Percentiles rank a stretch among this genome's conserved stretches.
These are phyloP conservation scores for Rhodomyrtus tomentosa DNA, from an alignment of 345 rosid genomes.

Conservation along the genomic window DNA sequence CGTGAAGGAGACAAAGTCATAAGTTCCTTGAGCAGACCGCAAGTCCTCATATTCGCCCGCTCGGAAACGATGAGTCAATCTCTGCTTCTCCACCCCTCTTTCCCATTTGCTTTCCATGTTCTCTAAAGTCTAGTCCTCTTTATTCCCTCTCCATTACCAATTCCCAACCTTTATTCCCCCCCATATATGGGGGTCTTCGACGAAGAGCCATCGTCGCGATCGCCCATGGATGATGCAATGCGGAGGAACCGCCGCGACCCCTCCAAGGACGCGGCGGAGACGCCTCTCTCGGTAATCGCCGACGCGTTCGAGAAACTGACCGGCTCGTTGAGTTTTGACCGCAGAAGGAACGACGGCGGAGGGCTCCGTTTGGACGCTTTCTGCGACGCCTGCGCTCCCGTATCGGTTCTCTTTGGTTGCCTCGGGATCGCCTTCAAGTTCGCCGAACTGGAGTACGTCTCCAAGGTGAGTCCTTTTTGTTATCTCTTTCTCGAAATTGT, in stretches of 20 bases:
- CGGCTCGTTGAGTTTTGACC: conserved; percentile 13
- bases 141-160: not conserved
- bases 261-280: not conserved
- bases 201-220: not conserved
- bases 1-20: too few relatives aligned
- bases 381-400: conserved; percentile 8
- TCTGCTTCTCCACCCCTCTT: not conserved
- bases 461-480: conserved; percentile 23
- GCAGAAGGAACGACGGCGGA: not conserved
- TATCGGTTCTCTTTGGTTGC: conserved; percentile 8
- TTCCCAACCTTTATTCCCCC: not conserved
- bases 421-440: conserved; percentile 15
- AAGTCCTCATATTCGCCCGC: not conserved
- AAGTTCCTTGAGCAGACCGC: not conserved
- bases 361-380: conserved; percentile 18
- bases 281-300: conserved; percentile 38
- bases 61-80: not conserved
- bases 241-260: conserved; percentile 14
- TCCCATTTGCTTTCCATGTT: not conserved
- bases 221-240: conserved; percentile 3
- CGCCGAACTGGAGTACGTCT: conserved; percentile 5
- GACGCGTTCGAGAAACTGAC: conserved; percentile 60
- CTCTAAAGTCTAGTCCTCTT: not conserved
- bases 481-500: conserved; percentile 8
- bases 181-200: not conserved